Conservation (phyloP, 1,284 basidiomycete genomes). For the Leccinum pallidistipes region DNA sequence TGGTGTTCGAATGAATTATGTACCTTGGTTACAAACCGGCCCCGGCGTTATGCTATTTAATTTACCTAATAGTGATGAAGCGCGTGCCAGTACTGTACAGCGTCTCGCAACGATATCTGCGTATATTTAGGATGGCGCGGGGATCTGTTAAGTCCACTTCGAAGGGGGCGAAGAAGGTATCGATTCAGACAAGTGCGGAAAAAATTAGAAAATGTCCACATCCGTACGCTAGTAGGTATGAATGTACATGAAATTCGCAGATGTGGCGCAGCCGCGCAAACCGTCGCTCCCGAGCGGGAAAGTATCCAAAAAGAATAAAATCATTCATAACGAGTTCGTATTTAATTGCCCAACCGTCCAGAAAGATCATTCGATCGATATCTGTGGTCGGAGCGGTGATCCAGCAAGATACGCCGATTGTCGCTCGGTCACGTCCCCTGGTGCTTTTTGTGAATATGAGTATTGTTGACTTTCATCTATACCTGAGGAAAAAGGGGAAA, state of each 20-base stretch:
- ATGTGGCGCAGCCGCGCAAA: not conserved
- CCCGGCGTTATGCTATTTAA: too few relatives aligned
- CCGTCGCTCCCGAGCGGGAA: slow-evolving; percentile 1
- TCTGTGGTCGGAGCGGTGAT: slow-evolving; percentile 41
- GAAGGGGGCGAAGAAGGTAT: slow-evolving; percentile 5
- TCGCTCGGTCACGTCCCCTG: slow-evolving; percentile 49
- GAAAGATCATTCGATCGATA: slow-evolving; percentile 49
- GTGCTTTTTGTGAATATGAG: slow-evolving; percentile 38
- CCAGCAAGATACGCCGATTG: slow-evolving; percentile 28
- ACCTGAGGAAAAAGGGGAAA: slow-evolving; percentile 37
- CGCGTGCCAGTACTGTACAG: not conserved
- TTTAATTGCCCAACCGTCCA: not conserved
- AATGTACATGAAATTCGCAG: slow-evolving; percentile 13
- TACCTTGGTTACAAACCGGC: not conserved
- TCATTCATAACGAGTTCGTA: slow-evolving; percentile 1
- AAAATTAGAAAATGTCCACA: slow-evolving; percentile 20
- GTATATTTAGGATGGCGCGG: not conserved
- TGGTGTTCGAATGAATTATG: not conserved
- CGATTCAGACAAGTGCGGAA: slow-evolving; percentile 11
- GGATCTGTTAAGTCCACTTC: not conserved
- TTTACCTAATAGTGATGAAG: not conserved
- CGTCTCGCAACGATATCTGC: not conserved
- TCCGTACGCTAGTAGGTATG: slow-evolving; percentile 22
- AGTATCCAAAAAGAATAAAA: slow-evolving; percentile 7
- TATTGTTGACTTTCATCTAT: slow-evolving; percentile 49